These are phyloP conservation scores for Akanthomyces muscarius DNA, from an alignment of 2,329 filamentous ascomycete species.

Conservation along the genomic window DNA sequence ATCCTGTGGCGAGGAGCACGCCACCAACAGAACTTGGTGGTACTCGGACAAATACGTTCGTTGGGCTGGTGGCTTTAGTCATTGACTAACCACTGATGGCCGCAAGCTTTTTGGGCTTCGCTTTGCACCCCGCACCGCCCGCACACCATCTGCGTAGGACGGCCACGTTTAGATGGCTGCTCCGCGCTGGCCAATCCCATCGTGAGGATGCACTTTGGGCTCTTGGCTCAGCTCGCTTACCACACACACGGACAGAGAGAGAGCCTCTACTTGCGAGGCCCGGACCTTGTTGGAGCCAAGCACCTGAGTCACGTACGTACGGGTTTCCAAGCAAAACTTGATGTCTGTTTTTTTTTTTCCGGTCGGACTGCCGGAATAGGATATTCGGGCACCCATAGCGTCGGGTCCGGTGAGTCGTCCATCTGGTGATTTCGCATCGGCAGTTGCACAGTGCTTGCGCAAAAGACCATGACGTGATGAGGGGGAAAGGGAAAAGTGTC, in stretches of 20 bases:
- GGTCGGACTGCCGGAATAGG: background rate
- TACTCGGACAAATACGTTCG: no score
- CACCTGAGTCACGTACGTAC: no score
- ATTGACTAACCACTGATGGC: no score
- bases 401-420: background rate
- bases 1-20: no score
- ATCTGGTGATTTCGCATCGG: background rate
- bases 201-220: background rate
- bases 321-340: no score
- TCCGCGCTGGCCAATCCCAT: background rate
- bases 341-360: background rate
- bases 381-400: background rate
- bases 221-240: background rate
- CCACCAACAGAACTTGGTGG: no score
- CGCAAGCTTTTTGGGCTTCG: no score
- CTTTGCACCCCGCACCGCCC: no score
- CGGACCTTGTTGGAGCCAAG: background rate
- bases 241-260: background rate
- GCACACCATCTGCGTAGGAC: background rate
- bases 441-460: background rate
- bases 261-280: background rate
- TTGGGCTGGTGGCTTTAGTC: no score
- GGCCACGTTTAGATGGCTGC: background rate
- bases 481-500: no score
- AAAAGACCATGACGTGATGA: background rate